These are phyloP conservation scores for Apiospora koreana DNA, from an alignment of 2,329 filamentous ascomycete species.

Conservation along the genomic window DNA sequence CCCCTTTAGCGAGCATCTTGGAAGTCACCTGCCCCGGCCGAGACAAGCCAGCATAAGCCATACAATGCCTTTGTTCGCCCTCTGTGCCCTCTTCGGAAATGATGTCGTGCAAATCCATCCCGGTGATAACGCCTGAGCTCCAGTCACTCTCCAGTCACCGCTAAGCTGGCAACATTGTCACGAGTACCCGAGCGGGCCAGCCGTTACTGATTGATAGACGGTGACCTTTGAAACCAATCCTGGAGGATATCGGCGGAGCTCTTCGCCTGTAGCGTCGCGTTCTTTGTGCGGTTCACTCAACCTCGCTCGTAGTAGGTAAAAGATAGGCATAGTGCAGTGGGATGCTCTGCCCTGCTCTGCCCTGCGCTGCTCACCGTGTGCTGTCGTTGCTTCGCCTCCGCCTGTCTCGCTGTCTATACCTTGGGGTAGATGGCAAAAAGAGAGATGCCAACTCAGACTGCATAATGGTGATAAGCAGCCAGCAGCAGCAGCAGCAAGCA, in stretches of 20 bases:
- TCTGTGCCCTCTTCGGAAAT: conserved; percentile 12
- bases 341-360: neutral
- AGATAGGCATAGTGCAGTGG: neutral
- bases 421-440: neutral
- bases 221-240: neutral
- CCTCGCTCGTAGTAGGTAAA: neutral
- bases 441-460: conserved; percentile 3
- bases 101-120: conserved; percentile 12
- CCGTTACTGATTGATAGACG: neutral
- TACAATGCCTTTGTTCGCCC: conserved; percentile 4
- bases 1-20: conserved; percentile 14
- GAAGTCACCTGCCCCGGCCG: conserved; percentile 10
- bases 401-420: neutral
- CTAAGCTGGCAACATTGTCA: conserved; percentile 3
- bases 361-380: neutral
- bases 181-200: neutral
- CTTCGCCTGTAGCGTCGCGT: neutral
- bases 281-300: neutral
- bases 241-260: conserved; percentile 3
- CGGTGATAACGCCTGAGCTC: conserved; percentile 20
- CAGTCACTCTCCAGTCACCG: conserved; percentile 16
- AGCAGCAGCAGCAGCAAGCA: conserved; percentile 14
- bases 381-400: conserved; percentile 4
- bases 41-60: conserved; percentile 14
- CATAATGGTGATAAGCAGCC: neutral